Base-by-base conservation (phyloP, 2,329 filamentous ascomycete species). In the Scytalidium lignicola region DNA sequence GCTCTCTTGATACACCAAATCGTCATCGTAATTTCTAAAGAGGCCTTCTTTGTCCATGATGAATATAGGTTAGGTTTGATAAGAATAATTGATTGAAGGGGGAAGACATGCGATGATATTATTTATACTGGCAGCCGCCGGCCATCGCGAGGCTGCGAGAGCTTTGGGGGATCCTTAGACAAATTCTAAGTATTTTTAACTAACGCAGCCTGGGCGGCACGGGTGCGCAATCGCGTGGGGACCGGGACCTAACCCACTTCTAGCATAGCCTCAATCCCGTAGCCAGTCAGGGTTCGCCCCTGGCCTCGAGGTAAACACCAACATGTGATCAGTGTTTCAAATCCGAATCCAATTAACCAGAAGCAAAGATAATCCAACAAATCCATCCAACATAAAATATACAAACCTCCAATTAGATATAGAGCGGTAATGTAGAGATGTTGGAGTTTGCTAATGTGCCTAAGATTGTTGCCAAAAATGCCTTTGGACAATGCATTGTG, bases 21-120 rank as follows among this genome's bases (percentile, higher is more conserved):
- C 55, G 26, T 72, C 56, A 60, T 86, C 82, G 46, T 85, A 79
- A 58, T 83, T 48, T 10, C 45, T 46, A 46, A 65, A 64, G 18
- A 10, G 37, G 10, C 42, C 51, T 29, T 52, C 39, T 21, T 52
- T 50, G 26, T 44, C 48, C 58, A 61, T 60, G 13, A 26, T 51
- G 41, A 48, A 43, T 43, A 18, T 12, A 4, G 12, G 19, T n/a
- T n/a, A 26, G 17, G 10, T 37, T 37, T 37, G 32, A 17, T 15
- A 37, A 13, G 15, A n/a, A 5, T 15, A 15, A 4, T 7, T 15
- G 5, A 4, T 7, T 13, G 32, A n/a, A 37, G 15, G n/a, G 15
- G 32, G 32, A 37, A 8, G 32, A 37, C 10, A 13, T 5, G 32
- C 32, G n/a, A 37, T 15, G 15, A 15, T 37, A 37, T 9, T 17